These are phyloP conservation scores for Suhomyces sp. DNA, from an alignment of 805 yeast genomes.

Conservation along the genomic window DNA sequence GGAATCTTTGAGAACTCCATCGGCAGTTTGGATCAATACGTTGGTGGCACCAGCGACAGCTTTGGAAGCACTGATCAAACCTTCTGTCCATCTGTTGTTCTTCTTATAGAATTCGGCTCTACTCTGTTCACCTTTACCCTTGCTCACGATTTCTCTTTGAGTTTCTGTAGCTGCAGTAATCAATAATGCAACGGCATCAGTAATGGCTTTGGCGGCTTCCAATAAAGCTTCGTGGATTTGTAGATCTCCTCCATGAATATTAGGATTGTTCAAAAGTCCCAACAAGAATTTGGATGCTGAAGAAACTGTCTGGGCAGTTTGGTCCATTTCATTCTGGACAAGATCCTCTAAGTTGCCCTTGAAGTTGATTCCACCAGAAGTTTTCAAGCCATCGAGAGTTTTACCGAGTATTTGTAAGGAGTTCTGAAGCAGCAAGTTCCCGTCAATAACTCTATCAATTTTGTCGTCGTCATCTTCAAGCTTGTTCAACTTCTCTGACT, in stretches of 20 bases:
- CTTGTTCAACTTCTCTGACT: constrained; percentile 49
- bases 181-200: constrained; percentile 69
- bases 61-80: constrained; percentile 83
- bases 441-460: constrained; percentile 72
- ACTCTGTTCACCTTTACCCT: constrained; percentile 62
- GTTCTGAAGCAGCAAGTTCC: constrained; percentile 73
- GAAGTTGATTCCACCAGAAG: constrained; percentile 26
- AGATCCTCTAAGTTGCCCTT: constrained; percentile 60
- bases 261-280: constrained; percentile 51
- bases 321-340: constrained; percentile 70
- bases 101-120: constrained; percentile 78
- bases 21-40: constrained; percentile 79
- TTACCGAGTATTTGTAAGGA: constrained; percentile 56
- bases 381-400: constrained; percentile 53
- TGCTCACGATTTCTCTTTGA: constrained; percentile 75
- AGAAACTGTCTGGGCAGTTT: constrained; percentile 68
- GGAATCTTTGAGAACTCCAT: constrained; percentile 65
- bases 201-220: constrained; percentile 75
- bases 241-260: constrained; percentile 52
- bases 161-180: constrained; percentile 76
- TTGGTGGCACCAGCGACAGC: constrained; percentile 83
- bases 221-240: constrained; percentile 76
- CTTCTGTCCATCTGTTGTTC: constrained; percentile 92
- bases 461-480: constrained; percentile 58
- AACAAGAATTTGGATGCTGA: constrained; percentile 61